phyloP scores from a whole-genome alignment of 345 rosid species.

The Linum usitatissimum region DNA sequence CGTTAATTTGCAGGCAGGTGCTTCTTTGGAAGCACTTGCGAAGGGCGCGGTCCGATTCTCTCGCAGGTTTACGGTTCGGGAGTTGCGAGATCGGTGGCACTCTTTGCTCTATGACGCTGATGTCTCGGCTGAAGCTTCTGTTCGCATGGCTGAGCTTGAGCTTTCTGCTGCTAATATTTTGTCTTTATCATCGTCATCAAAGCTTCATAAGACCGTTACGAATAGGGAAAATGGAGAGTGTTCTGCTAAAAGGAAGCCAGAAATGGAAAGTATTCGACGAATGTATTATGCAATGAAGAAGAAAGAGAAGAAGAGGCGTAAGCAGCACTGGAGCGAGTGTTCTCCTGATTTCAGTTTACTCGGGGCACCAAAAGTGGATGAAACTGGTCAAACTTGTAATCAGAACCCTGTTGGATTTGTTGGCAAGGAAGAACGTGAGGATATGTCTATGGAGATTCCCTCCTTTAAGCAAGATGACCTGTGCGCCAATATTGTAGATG shows the following conservation, averaged over 20 bases:
- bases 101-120: conserved; percentile 7
- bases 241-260: conserved; percentile 2
- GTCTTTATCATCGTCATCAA: background rate
- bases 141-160: conserved; percentile 3
- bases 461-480: background rate
- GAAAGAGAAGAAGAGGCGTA: background rate
- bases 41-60: conserved; percentile 10
- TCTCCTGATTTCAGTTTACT: conserved; percentile 2
- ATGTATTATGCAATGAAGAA: conserved; percentile 4
- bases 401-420: background rate
- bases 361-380: background rate
- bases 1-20: conserved; percentile 4
- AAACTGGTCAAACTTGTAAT: background rate
- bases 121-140: conserved; percentile 6
- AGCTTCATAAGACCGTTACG: background rate
- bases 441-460: background rate
- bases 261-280: conserved; percentile 5
- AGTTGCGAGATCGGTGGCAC: conserved; percentile 7
- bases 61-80: conserved; percentile 7
- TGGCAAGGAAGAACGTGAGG: background rate
- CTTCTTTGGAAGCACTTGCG: conserved; percentile 9
- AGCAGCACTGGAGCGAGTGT: background rate
- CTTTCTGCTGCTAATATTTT: background rate
- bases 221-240: background rate
- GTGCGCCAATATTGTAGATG: background rate